These are phyloP conservation scores for Pachysandra terminalis DNA, from an alignment of 164 flowering plant genomes.

Conservation along the genomic window DNA sequence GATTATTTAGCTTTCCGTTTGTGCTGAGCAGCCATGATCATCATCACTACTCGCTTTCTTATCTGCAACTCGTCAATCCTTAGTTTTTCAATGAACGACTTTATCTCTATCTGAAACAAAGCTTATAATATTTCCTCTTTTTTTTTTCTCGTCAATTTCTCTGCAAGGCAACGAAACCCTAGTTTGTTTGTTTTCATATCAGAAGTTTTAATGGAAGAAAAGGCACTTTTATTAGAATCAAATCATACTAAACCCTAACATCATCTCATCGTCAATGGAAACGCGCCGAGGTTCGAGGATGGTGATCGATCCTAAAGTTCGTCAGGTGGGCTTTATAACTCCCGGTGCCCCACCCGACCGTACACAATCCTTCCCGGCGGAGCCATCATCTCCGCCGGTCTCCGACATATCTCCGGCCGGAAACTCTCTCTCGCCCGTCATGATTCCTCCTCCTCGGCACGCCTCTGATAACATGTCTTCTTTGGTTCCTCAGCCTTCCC, in stretches of 20 bases:
- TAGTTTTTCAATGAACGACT: no score
- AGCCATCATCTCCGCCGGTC: constrained; percentile 32
- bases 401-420: constrained; percentile 40
- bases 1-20: no score
- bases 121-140: neutral
- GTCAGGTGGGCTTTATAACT: constrained; percentile 77
- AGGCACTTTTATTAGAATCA: neutral
- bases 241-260: constrained; percentile 13
- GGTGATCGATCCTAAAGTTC: constrained; percentile 72
- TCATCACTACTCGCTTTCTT: no score
- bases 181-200: neutral
- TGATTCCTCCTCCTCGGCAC: constrained; percentile 75
- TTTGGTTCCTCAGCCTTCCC: constrained; percentile 8
- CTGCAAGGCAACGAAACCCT: neutral
- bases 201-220: constrained; percentile 9
- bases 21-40: no score
- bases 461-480: constrained; percentile 38
- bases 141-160: neutral
- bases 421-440: constrained; percentile 68
- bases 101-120: neutral
- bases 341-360: constrained; percentile 45
- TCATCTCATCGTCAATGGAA: constrained; percentile 37
- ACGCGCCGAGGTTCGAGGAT: constrained; percentile 41
- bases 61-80: no score
- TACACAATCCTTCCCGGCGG: constrained; percentile 37